Conservation (phyloP, 805 yeast genomes). For the Sungouiozyma intestinalis region DNA sequence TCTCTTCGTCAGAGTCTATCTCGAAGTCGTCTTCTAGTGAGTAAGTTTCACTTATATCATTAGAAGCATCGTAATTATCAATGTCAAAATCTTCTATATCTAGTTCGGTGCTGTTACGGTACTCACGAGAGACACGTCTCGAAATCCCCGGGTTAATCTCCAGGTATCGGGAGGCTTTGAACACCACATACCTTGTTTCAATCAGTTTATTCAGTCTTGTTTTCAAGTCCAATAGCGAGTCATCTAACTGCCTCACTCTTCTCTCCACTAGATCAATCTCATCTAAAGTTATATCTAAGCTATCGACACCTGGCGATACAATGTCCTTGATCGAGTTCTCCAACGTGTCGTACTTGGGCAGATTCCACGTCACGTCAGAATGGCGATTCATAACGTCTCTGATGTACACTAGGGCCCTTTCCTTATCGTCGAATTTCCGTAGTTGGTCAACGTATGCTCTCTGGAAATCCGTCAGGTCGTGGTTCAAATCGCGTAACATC, state of each 20-base stretch:
- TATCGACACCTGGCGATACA: slow-evolving; percentile 28
- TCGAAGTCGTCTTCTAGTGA: slow-evolving; percentile 15
- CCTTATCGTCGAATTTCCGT: slow-evolving; percentile 68
- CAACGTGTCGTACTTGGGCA: slow-evolving; percentile 24
- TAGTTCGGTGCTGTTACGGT: slow-evolving; percentile 7
- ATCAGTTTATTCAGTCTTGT: slow-evolving; percentile 52
- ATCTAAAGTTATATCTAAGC: slow-evolving; percentile 48
- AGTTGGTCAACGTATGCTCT: slow-evolving; percentile 83
- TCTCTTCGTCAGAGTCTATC: background rate
- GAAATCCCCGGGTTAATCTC: slow-evolving; percentile 29
- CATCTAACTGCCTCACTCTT: slow-evolving; percentile 60
- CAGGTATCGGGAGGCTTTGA: slow-evolving; percentile 40
- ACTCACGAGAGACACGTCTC: slow-evolving; percentile 18
- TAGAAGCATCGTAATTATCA: slow-evolving; percentile 7
- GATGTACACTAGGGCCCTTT: slow-evolving; percentile 57
- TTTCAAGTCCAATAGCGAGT: slow-evolving; percentile 54
- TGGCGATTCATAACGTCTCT: slow-evolving; percentile 40
- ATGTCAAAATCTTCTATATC: slow-evolving; percentile 19
- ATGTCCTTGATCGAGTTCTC: slow-evolving; percentile 13
- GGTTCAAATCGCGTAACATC: slow-evolving; percentile 83
- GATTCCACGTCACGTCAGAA: slow-evolving; percentile 28
- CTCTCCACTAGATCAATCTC: slow-evolving; percentile 60
- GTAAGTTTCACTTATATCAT: slow-evolving; percentile 19
- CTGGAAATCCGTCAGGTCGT: slow-evolving; percentile 76
- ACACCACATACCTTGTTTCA: slow-evolving; percentile 59